Conservation (phyloP, 306 rosid genomes). For the Quercus aquifolioides region DNA sequence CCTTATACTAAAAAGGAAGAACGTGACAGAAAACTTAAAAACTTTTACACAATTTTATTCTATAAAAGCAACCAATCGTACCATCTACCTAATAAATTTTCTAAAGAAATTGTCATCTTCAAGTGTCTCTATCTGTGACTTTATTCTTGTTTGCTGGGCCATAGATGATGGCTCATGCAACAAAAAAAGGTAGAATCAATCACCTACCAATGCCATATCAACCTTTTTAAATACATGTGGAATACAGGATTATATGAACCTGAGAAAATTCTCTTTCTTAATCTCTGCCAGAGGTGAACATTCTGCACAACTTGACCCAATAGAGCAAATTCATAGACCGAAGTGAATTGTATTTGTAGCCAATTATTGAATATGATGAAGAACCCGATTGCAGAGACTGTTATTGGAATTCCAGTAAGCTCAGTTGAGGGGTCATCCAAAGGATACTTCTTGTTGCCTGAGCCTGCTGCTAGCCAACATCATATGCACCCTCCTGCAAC, state of each 20-base stretch:
- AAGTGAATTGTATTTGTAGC: background rate
- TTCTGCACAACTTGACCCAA: background rate
- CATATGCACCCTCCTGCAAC: constrained; percentile 20
- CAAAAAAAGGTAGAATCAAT: constrained; percentile 24
- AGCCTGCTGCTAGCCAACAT: constrained; percentile 28
- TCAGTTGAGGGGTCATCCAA: constrained; percentile 26
- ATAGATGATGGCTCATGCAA: constrained; percentile 42
- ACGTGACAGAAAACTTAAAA: background rate
- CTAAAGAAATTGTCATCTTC: background rate
- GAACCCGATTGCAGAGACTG: constrained; percentile 34
- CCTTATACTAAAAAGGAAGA: background rate
- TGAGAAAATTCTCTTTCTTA: constrained; percentile 14
- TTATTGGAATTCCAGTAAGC: constrained; percentile 29
- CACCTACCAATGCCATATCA: background rate
- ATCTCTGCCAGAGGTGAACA: background rate
- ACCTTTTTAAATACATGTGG: constrained; percentile 20
- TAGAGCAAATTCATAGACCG: background rate
- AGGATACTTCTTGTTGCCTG: constrained; percentile 23
- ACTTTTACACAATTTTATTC: constrained; percentile 4
- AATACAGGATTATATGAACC: constrained; percentile 22
- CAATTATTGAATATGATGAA: constrained; percentile 43
- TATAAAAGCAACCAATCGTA: constrained; percentile 35
- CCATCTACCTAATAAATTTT: constrained; percentile 17
- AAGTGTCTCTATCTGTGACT: constrained; percentile 6
- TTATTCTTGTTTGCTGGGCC: constrained; percentile 34